Evolutionary conservation across 2,329 filamentous ascomycete genomes (phyloP), one percentile per base, ranked within the genome.

Genomic region (Xylariomycetidae sp.): DNA sequence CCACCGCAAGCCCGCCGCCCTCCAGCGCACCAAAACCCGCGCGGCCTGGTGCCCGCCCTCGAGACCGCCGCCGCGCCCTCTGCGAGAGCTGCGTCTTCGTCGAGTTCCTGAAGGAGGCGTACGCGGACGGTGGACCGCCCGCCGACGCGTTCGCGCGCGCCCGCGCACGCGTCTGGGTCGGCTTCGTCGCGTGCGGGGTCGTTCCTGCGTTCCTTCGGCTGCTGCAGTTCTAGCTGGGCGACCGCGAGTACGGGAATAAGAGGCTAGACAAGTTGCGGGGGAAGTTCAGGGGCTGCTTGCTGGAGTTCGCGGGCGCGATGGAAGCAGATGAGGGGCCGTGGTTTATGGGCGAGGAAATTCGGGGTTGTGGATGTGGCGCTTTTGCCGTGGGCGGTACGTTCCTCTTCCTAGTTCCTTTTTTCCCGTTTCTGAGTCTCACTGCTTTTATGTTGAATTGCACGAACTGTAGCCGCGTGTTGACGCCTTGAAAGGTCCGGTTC

Each of bases 41-140:
- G 73, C 31, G 73, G 74, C 10, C 62, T 79, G 2, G 72, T 78
- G 2, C 76, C 75, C 2, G 76, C 73, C 0, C 59, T 79, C 6
- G 56, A 48, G 31, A 34, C 43, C 12, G 37, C 4, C 40, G 40
- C 9, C 70, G 71, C 42, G 67, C 73, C 0, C 58, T 78, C 3
- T 77, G 73, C 47, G 73, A 79, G 47, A 70, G 65, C 35, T 72
- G 61, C 4, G 66, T 79, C 27, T 65, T 79, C 27, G 65, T 66
- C 46, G 71, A 78, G 46, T 79, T 76, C 47, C 60, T 79, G n/a
- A 73, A 79, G 46, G 72, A 78, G 29, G 65, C 68, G 2, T 78
- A 68, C 40, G 65, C 70, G 3, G 52, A 67, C 4, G 40, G 46
- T 29, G 38, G 40, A 4, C 57, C 67, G 32, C 37, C 39, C 4